Percentiles rank a stretch among this genome's conserved stretches.
These are phyloP conservation scores for Penicillium manginii DNA, from an alignment of 495 filamentous ascomycete genomes.

Conservation along the genomic window DNA sequence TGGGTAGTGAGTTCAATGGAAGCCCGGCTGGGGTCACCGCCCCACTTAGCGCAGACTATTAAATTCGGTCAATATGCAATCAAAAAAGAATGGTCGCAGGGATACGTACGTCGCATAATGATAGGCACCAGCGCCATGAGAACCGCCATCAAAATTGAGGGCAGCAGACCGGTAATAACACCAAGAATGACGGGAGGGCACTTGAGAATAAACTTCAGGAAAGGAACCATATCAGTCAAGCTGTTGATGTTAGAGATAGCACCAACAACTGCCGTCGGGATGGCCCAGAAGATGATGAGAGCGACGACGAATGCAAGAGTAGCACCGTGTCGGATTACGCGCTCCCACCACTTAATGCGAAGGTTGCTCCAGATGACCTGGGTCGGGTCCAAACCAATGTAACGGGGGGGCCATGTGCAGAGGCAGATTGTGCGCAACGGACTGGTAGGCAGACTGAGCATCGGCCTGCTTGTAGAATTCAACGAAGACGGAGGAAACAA, in stretches of 20 bases:
- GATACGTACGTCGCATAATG: slow-evolving; percentile 70
- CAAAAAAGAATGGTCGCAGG: not conserved
- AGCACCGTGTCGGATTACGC: slow-evolving; percentile 69
- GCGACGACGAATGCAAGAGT: slow-evolving; percentile 72
- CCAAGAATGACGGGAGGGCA: slow-evolving; percentile 75
- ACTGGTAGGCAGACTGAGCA: slow-evolving; percentile 83
- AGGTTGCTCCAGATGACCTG: slow-evolving; percentile 93
- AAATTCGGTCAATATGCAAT: slow-evolving; percentile 10
- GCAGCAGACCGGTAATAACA: slow-evolving; percentile 83
- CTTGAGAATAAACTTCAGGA: slow-evolving; percentile 71
- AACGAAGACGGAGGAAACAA: slow-evolving; percentile 68
- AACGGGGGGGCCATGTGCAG: slow-evolving; percentile 93
- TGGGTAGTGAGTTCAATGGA: slow-evolving; percentile 85
- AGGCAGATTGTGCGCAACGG: slow-evolving; percentile 82
- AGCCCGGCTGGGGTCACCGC: slow-evolving; percentile 77
- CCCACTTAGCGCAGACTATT: slow-evolving; percentile 60
- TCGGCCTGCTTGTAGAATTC: slow-evolving; percentile 82
- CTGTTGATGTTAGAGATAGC: slow-evolving; percentile 81
- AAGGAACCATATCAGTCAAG: slow-evolving; percentile 63
- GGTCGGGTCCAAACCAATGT: slow-evolving; percentile 80
- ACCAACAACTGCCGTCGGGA: slow-evolving; percentile 88
- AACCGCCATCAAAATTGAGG: slow-evolving; percentile 75
- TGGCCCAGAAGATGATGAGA: slow-evolving; percentile 90
- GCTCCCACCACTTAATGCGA: slow-evolving; percentile 86
- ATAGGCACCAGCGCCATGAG: slow-evolving; percentile 92